phyloP scores from a whole-genome alignment of 768 basidiomycete genomes.

The Flagelloscypha sp. region DNA sequence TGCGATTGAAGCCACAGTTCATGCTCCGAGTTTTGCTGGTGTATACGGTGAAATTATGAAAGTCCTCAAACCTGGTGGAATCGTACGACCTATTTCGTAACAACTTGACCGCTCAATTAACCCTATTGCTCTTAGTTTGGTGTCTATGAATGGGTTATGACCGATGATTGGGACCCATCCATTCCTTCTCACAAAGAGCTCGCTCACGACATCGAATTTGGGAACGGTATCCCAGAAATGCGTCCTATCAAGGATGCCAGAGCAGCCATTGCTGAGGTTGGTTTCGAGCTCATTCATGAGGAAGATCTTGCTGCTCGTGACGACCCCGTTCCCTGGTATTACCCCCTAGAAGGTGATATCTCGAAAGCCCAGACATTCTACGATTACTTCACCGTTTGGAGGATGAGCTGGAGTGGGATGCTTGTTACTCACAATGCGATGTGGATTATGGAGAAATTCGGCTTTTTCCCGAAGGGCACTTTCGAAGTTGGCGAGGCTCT shows the following conservation, averaged over 20 bases:
- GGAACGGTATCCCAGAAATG: constrained; percentile 64
- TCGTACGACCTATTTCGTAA: constrained; percentile 30
- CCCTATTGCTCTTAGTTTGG: constrained; percentile 33
- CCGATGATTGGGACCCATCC: constrained; percentile 48
- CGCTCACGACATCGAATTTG: constrained; percentile 53
- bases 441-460: constrained; percentile 41
- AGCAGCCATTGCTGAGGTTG: constrained; percentile 44
- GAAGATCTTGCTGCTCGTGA: constrained; percentile 53
- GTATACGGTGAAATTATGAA: constrained; percentile 65
- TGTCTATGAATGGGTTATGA: constrained; percentile 68
- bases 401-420: constrained; percentile 47
- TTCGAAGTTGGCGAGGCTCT: constrained; percentile 50
- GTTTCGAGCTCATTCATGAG: constrained; percentile 49
- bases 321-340: constrained; percentile 47
- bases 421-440: constrained; percentile 46
- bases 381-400: constrained; percentile 45
- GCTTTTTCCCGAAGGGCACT: constrained; percentile 56
- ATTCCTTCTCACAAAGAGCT: constrained; percentile 53
- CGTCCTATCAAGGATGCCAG: constrained; percentile 38
- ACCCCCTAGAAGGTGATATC: constrained; percentile 57
- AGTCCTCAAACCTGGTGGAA: constrained; percentile 69
- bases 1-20: constrained; percentile 71
- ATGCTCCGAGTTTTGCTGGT: constrained; percentile 67
- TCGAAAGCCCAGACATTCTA: constrained; percentile 51
- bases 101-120: constrained; percentile 1